Conservation (phyloP, 2,329 filamentous ascomycete species). For the Monascus ruber region DNA sequence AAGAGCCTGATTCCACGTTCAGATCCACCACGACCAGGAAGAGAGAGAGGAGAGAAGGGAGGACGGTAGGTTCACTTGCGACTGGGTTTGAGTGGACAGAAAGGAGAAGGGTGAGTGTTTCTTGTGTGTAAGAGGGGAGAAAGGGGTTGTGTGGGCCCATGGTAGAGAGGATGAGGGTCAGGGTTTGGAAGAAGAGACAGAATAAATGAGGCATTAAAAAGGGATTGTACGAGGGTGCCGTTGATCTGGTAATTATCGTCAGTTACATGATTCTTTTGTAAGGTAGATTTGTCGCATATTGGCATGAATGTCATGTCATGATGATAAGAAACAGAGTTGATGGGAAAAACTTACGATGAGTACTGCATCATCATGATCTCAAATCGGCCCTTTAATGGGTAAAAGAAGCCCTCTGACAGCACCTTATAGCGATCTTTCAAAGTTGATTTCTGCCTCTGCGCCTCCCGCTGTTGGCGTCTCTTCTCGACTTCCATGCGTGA, state of each 20-base stretch:
- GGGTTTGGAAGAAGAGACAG: slow-evolving; percentile 70
- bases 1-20: slow-evolving; percentile 43
- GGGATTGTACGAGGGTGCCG: slow-evolving; percentile 40
- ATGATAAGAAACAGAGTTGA: neutral
- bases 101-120: slow-evolving; percentile 76
- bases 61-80: slow-evolving; percentile 52
- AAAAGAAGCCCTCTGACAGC: slow-evolving; percentile 70
- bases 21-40: slow-evolving; percentile 73
- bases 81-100: slow-evolving; percentile 45
- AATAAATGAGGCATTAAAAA: slow-evolving; percentile 66
- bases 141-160: slow-evolving; percentile 67
- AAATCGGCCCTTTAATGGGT: slow-evolving; percentile 71
- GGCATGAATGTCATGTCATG: neutral
- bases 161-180: slow-evolving; percentile 72
- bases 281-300: neutral
- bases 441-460: slow-evolving; percentile 45
- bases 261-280: slow-evolving; percentile 7
- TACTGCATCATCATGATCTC: slow-evolving; percentile 48
- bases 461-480: slow-evolving; percentile 32
- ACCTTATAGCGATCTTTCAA: slow-evolving; percentile 69
- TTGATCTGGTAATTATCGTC: slow-evolving; percentile 13
- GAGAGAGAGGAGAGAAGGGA: slow-evolving; percentile 65
- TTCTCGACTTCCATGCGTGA: slow-evolving; percentile 59
- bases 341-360: slow-evolving; percentile 32
- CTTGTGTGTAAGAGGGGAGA: slow-evolving; percentile 68